phyloP scores from a whole-genome alignment of 495 filamentous ascomycete genomes.

The Immersiella caudata region DNA sequence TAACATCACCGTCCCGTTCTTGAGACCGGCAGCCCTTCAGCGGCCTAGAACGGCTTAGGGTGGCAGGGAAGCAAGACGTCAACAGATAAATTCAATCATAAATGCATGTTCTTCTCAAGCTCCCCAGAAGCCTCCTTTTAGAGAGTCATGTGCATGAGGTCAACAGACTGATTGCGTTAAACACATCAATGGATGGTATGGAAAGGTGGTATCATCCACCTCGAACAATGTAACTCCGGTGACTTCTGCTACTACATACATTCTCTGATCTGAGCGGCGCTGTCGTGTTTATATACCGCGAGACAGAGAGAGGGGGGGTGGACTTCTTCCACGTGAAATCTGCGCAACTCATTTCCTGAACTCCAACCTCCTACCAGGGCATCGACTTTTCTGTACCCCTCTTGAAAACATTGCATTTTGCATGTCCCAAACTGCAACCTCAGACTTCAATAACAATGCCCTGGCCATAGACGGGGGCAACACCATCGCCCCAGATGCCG shows the following conservation, averaged over 20 bases:
- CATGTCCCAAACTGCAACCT: background rate
- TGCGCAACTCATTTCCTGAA: background rate
- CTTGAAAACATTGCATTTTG: background rate
- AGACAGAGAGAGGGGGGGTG: slow-evolving; percentile 2
- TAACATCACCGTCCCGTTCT: background rate
- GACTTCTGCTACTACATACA: background rate
- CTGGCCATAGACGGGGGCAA: background rate
- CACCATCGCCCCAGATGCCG: slow-evolving; percentile 86
- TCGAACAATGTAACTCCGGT: background rate
- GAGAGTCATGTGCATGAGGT: too few relatives aligned
- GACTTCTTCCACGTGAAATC: slow-evolving; percentile 2
- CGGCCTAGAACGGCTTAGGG: too few relatives aligned
- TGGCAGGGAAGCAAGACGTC: too few relatives aligned
- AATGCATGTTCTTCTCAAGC: too few relatives aligned
- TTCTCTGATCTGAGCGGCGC: slow-evolving; percentile 3
- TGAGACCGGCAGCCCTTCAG: background rate
- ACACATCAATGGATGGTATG: background rate
- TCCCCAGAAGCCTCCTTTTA: too few relatives aligned
- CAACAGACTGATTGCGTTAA: too few relatives aligned
- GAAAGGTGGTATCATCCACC: background rate
- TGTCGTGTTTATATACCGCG: background rate
- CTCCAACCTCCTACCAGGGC: background rate
- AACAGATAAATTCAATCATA: too few relatives aligned
- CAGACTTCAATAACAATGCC: slow-evolving; percentile 3
- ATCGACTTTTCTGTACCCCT: background rate